A percentile compares a stretch with the other conserved stretches of the same genome.
phyloP scores from a whole-genome alignment of 2,329 filamentous ascomycete species.

The Calonectria crousiana region DNA sequence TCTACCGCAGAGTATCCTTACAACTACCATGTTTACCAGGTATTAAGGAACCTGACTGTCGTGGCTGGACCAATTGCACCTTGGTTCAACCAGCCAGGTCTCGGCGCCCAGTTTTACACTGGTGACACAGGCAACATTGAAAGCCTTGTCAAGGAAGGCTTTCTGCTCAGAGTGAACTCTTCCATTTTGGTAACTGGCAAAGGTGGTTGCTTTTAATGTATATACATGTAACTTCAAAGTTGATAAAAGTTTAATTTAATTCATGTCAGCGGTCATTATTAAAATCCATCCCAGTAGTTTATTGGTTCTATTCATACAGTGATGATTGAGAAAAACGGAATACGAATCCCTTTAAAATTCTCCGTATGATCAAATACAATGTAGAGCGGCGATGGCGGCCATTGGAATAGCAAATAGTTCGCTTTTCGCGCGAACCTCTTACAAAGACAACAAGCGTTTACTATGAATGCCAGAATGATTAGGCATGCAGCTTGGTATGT shows the following conservation, averaged over 20 bases:
- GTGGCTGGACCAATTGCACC: constrained; percentile 59
- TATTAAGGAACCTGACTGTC: constrained; percentile 54
- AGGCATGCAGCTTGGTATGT: no score
- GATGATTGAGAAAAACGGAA: not conserved
- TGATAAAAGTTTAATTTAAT: not conserved
- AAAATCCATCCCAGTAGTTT: not conserved
- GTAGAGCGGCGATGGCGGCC: not conserved
- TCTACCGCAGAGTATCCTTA: constrained; percentile 52
- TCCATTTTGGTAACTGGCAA: constrained; percentile 30
- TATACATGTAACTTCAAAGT: no score
- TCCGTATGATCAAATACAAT: not conserved
- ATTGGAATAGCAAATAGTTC: not conserved
- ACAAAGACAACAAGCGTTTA: not conserved
- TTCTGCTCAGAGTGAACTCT: constrained; percentile 30
- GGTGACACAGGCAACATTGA: constrained; percentile 44
- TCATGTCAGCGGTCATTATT: not conserved
- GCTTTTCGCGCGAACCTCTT: not conserved
- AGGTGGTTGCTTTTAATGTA: constrained; percentile 4
- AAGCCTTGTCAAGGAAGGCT: constrained; percentile 33
- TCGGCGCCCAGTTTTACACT: constrained; percentile 51
- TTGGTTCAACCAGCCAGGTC: constrained; percentile 64
- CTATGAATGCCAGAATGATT: not conserved
- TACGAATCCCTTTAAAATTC: not conserved
- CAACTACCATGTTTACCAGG: constrained; percentile 63
- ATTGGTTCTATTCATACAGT: not conserved